Evolutionary conservation across 1,284 basidiomycete genomes (phyloP), one percentile per base, ranked within the genome.

Genomic region (Garcileccinum viscosum): DNA sequence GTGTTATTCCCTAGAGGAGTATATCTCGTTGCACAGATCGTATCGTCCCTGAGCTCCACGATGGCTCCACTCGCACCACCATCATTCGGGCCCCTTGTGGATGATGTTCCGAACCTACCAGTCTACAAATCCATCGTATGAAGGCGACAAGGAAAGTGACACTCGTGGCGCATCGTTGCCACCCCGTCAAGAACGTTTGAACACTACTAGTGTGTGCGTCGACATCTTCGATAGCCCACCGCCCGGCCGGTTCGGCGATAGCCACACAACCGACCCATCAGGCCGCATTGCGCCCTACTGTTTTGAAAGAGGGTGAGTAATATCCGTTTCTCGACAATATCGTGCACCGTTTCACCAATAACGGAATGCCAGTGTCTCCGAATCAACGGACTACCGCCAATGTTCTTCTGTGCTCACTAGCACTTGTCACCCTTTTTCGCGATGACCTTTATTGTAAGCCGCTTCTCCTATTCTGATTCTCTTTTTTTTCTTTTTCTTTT

Each of bases 311-410:
- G 9, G 80, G 76, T 42, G 69, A 33, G 44, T 37, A 62, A 71
- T 81, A 79, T 22, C 79, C 80, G 30, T 14, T 77, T 74, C 69
- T 73, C 67, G 60, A 64, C 58, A 19, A 77, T 76, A 66, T 73
- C 69, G 64, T 69, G 72, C 62, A 67, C 72, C 60, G 72, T 73
- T 30, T 64, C 71, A 11, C 74, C 74, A 65, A 74, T 74, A 9
- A 15, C n/a, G 33, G 59, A 71, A 74, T 11, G 77, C 71, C 35
- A 80, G 71, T 65, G 69, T 74, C 60, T 77, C 77, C 17, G 74
- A 76, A 62, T 80, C 80, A 64, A 73, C 37, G 59, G 59, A 33
- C 59, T 5, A 35, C 6, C 53, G 11, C 33, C 35, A 35, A 35
- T 15, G 33, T 37, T 24, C 32, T n/a, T 37, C 32, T 37, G 33